Conservation (phyloP, 2,329 filamentous ascomycete genomes). For the Aspergillus ibericus region DNA sequence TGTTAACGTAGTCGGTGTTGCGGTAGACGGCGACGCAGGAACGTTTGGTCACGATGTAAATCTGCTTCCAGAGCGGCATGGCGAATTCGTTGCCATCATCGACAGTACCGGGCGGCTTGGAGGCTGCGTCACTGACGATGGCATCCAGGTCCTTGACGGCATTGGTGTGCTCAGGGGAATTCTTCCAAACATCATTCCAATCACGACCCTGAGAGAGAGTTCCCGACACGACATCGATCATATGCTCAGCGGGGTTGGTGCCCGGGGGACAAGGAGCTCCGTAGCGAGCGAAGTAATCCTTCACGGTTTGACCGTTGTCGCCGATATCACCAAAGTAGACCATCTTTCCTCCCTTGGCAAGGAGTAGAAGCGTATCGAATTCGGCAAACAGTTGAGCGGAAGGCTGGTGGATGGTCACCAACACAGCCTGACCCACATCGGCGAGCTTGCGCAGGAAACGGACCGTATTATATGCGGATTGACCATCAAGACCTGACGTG, state of each 20-base stretch:
- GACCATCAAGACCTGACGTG: conserved; percentile 67
- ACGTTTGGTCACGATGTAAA: conserved; percentile 63
- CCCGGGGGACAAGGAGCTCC: conserved; percentile 63
- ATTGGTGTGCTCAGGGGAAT: conserved; percentile 59
- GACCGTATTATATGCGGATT: conserved; percentile 66
- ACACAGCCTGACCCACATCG: conserved; percentile 64
- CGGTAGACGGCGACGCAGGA: conserved; percentile 66
- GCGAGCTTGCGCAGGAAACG: conserved; percentile 66
- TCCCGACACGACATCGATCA: conserved; percentile 53
- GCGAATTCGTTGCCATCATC: conserved; percentile 61
- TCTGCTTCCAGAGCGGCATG: conserved; percentile 63
- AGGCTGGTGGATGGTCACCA: conserved; percentile 71
- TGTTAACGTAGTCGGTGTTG: conserved; percentile 66
- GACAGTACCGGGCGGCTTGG: conserved; percentile 46
- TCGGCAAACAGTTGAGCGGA: conserved; percentile 66
- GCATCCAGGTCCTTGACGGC: conserved; percentile 64
- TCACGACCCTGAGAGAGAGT: conserved; percentile 54
- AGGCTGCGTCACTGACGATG: conserved; percentile 53
- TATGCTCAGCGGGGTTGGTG: conserved; percentile 62
- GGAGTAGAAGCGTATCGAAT: conserved; percentile 68
- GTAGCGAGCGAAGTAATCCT: conserved; percentile 65
- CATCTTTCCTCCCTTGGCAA: conserved; percentile 67
- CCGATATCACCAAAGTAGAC: conserved; percentile 71
- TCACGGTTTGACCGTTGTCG: conserved; percentile 62
- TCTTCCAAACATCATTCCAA: conserved; percentile 72